phyloP scores from a whole-genome alignment of 2,329 filamentous ascomycete species.

The Chaetomiaceae sp. region DNA sequence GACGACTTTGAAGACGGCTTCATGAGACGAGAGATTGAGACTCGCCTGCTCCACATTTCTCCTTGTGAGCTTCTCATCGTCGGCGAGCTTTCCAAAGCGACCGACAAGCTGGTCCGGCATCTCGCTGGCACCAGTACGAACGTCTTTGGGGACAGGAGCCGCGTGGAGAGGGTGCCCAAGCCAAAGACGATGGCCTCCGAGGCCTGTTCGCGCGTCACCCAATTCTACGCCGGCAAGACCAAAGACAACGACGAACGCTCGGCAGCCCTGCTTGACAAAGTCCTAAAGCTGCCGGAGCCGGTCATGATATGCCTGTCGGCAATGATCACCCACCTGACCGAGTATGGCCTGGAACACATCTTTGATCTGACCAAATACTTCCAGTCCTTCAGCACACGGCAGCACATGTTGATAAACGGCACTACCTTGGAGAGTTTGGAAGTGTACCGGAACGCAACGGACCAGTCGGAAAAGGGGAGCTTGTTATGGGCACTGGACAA shows the following conservation, averaged over 20 bases:
- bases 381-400: constrained; percentile 86
- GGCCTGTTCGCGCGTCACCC: constrained; percentile 81
- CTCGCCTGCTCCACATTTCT: constrained; percentile 87
- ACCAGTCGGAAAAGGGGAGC: constrained; percentile 78
- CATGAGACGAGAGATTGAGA: constrained; percentile 95
- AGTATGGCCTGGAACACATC: constrained; percentile 91
- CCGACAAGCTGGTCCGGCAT: constrained; percentile 87
- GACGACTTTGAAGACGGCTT: constrained; percentile 96
- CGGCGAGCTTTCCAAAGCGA: constrained; percentile 81
- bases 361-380: constrained; percentile 97
- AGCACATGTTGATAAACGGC: constrained; percentile 93
- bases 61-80: constrained; percentile 94
- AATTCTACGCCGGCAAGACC: constrained; percentile 86
- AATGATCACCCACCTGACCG: constrained; percentile 89
- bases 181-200: constrained; percentile 78
- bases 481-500: constrained; percentile 95
- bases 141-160: constrained; percentile 84
- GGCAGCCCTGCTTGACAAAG: constrained; percentile 72
- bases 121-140: constrained; percentile 85
- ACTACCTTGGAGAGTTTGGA: constrained; percentile 92
- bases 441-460: constrained; percentile 92
- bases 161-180: constrained; percentile 74
- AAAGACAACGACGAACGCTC: constrained; percentile 58
- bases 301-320: constrained; percentile 90
- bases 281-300: constrained; percentile 76